phyloP scores from a whole-genome alignment of 129 eudicot genomes.

The Silybum marianum region DNA sequence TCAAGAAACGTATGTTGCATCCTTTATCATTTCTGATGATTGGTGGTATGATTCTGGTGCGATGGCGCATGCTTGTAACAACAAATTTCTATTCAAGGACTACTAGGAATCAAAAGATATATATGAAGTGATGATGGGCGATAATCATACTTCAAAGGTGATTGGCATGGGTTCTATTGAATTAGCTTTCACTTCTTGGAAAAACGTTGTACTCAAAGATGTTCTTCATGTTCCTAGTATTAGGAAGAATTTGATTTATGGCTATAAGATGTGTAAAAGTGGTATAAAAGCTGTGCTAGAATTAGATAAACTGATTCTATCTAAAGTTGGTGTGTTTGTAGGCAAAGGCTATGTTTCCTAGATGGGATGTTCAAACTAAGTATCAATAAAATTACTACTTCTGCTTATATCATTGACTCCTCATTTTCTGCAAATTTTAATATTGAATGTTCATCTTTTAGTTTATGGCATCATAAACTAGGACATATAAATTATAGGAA shows the following conservation, averaged over 20 bases:
- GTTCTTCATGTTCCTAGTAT: slow-evolving; percentile 13
- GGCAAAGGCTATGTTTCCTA: background rate
- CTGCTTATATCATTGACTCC: background rate
- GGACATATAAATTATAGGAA: slow-evolving; percentile 1
- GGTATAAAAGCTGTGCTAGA: background rate
- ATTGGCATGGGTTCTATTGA: background rate
- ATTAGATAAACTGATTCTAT: slow-evolving; percentile 17
- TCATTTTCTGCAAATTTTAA: background rate
- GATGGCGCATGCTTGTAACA: slow-evolving; percentile 22
- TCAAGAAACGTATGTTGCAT: background rate
- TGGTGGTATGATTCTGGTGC: slow-evolving; percentile 36
- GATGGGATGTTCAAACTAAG: slow-evolving; percentile 29
- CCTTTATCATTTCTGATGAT: background rate
- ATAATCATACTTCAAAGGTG: slow-evolving; percentile 5
- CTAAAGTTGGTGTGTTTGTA: slow-evolving; percentile 8
- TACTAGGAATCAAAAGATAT: background rate
- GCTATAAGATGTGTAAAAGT: background rate
- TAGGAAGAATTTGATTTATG: slow-evolving; percentile 13
- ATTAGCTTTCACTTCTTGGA: slow-evolving; percentile 14
- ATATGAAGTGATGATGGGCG: slow-evolving; percentile 27
- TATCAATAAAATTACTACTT: slow-evolving; percentile 20
- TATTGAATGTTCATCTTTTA: background rate
- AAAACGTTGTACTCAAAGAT: background rate
- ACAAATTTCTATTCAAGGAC: slow-evolving; percentile 1
- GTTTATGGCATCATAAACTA: too few species aligned